A percentile compares a stretch with the other conserved stretches of the same genome.
Evolutionary conservation across 2,329 filamentous ascomycete species (phyloP).

Genomic region (Arachnopeziza araneosa): DNA sequence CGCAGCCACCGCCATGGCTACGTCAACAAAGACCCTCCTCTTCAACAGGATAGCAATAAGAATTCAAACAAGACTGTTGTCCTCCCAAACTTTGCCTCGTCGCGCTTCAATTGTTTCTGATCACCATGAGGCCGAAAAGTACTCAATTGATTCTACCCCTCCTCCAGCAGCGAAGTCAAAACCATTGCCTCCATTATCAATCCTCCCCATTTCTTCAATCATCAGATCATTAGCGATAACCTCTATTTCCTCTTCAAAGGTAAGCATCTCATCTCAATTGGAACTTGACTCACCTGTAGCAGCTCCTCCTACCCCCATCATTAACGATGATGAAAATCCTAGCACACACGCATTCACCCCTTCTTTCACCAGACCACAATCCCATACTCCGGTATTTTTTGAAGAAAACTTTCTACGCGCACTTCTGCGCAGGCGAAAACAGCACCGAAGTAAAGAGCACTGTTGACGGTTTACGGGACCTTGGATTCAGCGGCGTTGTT

Average conservation of each 20-base stretch:
- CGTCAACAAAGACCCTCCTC: constrained; percentile 16
- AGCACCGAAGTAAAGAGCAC: constrained; percentile 61
- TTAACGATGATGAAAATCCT: constrained; percentile 62
- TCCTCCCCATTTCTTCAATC: constrained; percentile 61
- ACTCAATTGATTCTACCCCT: constrained; percentile 5
- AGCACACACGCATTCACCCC: constrained; percentile 59
- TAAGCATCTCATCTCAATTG: constrained; percentile 7
- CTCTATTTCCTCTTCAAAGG: constrained; percentile 62
- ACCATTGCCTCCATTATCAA: constrained; percentile 46
- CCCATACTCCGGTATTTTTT: constrained; percentile 63
- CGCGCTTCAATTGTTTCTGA: constrained; percentile 17
- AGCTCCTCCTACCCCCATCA: constrained; percentile 62
- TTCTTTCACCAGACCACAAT: constrained; percentile 73
- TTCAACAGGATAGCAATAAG: constrained; percentile 4
- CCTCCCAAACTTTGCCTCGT: constrained; percentile 22
- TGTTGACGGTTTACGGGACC: constrained; percentile 58
- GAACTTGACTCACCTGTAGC: constrained; percentile 16
- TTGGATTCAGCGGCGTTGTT: constrained; percentile 80
- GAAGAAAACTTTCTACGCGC: constrained; percentile 80
- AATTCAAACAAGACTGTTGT: constrained; percentile 14
- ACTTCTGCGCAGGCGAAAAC: constrained; percentile 84
- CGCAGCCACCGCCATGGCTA: constrained; percentile 13
- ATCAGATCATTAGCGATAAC: constrained; percentile 66
- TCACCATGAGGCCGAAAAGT: constrained; percentile 9
- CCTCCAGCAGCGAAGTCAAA: constrained; percentile 17